Conservation (phyloP, 2,329 filamentous ascomycete species). For the Graphilbum fragrans region DNA sequence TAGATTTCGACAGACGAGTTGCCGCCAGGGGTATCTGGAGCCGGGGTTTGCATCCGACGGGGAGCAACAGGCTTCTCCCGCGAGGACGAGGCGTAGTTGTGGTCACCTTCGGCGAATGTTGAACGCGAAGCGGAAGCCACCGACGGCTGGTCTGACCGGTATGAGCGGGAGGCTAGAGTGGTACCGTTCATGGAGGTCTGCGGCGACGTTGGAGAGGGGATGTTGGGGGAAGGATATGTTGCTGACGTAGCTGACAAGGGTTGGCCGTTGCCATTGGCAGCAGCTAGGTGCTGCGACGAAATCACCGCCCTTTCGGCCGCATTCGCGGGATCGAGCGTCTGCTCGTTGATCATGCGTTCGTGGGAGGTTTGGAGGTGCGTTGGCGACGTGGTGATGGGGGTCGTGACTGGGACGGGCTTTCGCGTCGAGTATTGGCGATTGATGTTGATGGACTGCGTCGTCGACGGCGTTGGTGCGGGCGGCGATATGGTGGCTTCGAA, state of each 20-base stretch:
- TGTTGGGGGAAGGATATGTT: constrained; percentile 51
- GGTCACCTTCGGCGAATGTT: constrained; percentile 41
- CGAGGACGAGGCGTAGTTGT: constrained; percentile 20
- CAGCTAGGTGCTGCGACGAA: constrained; percentile 57
- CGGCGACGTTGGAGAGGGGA: constrained; percentile 59
- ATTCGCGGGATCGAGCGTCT: constrained; percentile 54
- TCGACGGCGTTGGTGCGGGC: constrained; percentile 23
- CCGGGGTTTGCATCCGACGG: constrained; percentile 49
- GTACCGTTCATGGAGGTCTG: constrained; percentile 35
- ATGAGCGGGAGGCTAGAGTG: constrained; percentile 48
- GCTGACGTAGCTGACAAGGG: constrained; percentile 35
- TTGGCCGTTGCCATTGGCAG: constrained; percentile 53
- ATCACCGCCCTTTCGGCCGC: constrained; percentile 55
- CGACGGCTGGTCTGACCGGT: constrained; percentile 43
- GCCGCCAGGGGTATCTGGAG: constrained; percentile 46
- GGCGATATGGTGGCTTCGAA: constrained; percentile 21
- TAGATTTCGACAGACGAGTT: constrained; percentile 79
- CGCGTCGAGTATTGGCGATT: constrained; percentile 66
- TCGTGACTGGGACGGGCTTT: constrained; percentile 52
- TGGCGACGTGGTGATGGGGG: constrained; percentile 66
- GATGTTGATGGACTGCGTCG: constrained; percentile 40
- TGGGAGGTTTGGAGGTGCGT: constrained; percentile 59
- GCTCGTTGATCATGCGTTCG: constrained; percentile 51
- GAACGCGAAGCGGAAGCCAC: constrained; percentile 38
- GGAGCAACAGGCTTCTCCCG: constrained; percentile 30